Conservation (phyloP, 345 rosid species). For the Bruguiera gymnorhiza region DNA sequence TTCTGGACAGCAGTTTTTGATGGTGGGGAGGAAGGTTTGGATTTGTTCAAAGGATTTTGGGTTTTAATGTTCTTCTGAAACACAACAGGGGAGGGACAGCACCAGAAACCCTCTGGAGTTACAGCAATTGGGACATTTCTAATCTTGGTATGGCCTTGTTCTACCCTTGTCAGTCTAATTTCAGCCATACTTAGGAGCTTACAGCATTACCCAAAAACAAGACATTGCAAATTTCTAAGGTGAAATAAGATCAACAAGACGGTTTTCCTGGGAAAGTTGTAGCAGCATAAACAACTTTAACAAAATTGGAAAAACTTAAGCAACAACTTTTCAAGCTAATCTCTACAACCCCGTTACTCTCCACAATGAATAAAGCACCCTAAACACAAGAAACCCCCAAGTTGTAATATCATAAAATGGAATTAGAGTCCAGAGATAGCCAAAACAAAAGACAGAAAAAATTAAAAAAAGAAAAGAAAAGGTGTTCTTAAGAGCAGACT, state of each 20-base stretch:
- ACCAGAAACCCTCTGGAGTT: conserved; percentile 98
- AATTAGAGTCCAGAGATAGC: conserved; percentile 1
- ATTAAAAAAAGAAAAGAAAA: neutral
- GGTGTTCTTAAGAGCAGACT: neutral
- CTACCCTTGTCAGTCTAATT: conserved; percentile 65
- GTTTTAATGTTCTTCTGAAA: conserved; percentile 80
- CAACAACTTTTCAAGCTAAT: no score
- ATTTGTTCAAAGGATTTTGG: conserved; percentile 59
- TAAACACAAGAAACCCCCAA: neutral
- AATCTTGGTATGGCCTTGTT: conserved; percentile 80
- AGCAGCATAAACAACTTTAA: neutral
- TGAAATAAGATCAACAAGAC: conserved; percentile 5
- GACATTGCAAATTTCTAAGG: conserved; percentile 2
- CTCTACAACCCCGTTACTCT: neutral
- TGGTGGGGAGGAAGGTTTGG: conserved; percentile 61
- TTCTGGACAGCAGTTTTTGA: conserved; percentile 46
- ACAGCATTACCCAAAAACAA: conserved; percentile 29
- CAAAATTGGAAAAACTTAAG: neutral
- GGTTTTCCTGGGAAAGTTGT: neutral
- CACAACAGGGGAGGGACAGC: conserved; percentile 92
- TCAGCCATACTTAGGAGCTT: conserved; percentile 63
- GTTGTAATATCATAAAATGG: neutral
- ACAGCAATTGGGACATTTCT: conserved; percentile 92
- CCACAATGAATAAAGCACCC: neutral
- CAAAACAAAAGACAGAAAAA: neutral